These are phyloP conservation scores for Aplosporella prunicola DNA, from an alignment of 2,329 filamentous ascomycete genomes.

Conservation along the genomic window DNA sequence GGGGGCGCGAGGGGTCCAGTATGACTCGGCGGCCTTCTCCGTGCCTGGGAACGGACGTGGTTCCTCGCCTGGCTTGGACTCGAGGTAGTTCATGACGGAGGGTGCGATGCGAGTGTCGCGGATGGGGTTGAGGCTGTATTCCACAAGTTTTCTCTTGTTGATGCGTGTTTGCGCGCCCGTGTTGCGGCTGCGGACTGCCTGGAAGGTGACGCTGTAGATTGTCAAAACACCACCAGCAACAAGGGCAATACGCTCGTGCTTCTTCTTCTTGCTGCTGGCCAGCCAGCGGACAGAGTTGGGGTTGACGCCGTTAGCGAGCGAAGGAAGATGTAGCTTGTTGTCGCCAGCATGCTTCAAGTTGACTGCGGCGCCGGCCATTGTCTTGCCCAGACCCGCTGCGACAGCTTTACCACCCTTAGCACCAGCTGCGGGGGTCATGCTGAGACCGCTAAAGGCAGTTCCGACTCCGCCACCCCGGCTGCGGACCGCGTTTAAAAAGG, in stretches of 20 bases:
- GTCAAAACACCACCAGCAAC: conserved; percentile 58
- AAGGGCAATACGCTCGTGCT: conserved; percentile 42
- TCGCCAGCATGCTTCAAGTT: conserved; percentile 66
- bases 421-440: conserved; percentile 32
- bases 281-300: conserved; percentile 57
- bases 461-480: conserved; percentile 22
- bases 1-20: conserved; percentile 8
- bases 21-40: conserved; percentile 2
- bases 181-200: conserved; percentile 33
- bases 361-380: conserved; percentile 55
- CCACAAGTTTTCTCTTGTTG: conserved; percentile 51
- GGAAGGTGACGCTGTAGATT: conserved; percentile 49
- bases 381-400: conserved; percentile 64
- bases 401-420: conserved; percentile 64
- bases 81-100: conserved; percentile 22
- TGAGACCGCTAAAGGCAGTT: conserved; percentile 23
- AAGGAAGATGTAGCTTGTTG: conserved; percentile 62
- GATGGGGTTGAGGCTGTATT: conserved; percentile 56
- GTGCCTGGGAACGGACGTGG: conserved; percentile 4
- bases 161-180: conserved; percentile 31
- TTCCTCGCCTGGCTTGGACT: conserved; percentile 20
- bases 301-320: conserved; percentile 43
- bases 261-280: conserved; percentile 41
- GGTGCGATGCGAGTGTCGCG: conserved; percentile 44
- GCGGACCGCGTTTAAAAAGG: conserved; percentile 29